Percentiles rank a stretch among this genome's conserved stretches.
These are phyloP conservation scores for Besnoitia besnoiti DNA, from an alignment of 169 alveolate genomes.

Conservation along the genomic window DNA sequence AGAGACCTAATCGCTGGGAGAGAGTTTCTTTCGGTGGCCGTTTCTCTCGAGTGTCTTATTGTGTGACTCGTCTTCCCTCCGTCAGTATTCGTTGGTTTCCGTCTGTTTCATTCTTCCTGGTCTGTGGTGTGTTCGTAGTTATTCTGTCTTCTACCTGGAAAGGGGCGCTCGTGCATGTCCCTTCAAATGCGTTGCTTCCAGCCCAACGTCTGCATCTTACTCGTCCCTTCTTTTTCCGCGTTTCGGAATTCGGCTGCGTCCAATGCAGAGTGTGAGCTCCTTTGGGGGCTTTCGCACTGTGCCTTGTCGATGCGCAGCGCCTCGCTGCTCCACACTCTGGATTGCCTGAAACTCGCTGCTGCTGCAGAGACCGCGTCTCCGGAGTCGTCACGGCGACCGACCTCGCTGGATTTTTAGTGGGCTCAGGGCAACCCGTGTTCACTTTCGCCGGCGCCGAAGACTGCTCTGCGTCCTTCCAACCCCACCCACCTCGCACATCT, in stretches of 20 bases:
- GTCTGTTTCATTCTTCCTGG: neutral
- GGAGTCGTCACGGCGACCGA: constrained; percentile 36
- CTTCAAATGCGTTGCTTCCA: too few species aligned
- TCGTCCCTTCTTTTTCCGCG: too few species aligned
- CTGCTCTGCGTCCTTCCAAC: neutral
- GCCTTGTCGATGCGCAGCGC: neutral
- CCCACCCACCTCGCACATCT: too few species aligned
- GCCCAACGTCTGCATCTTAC: too few species aligned
- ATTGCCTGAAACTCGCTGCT: neutral
- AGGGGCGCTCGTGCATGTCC: too few species aligned
- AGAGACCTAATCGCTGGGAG: neutral
- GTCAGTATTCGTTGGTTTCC: neutral
- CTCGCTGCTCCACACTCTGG: neutral
- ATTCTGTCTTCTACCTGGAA: too few species aligned
- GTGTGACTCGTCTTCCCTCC: too few species aligned
- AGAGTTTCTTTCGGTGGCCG: neutral
- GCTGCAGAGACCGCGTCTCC: constrained; percentile 2
- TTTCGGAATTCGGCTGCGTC: too few species aligned
- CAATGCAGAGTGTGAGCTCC: too few species aligned
- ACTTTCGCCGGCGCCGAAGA: neutral
- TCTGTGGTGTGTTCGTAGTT: too few species aligned
- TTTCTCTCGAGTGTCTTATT: neutral
- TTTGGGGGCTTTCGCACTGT: too few species aligned
- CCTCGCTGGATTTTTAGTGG: neutral
- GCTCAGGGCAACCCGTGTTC: neutral